These are phyloP conservation scores for Incumbomyces delicatus DNA, from an alignment of 2,329 filamentous ascomycete genomes.

Conservation along the genomic window DNA sequence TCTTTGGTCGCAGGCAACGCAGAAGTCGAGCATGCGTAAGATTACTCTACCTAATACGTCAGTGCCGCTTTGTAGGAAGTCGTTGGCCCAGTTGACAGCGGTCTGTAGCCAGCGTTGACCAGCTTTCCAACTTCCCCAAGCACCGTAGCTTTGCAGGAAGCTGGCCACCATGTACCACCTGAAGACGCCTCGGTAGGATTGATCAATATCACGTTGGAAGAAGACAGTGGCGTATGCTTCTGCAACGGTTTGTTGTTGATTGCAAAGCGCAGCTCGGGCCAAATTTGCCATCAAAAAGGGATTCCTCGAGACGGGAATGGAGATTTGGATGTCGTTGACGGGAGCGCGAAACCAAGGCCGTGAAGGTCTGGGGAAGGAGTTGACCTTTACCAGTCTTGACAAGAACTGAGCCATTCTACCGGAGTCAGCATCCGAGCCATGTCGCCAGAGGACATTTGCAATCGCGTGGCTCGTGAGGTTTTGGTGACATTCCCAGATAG, in stretches of 20 bases:
- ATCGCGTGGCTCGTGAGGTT: not conserved
- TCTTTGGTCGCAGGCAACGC: slow-evolving; percentile 15
- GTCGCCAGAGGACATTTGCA: not conserved
- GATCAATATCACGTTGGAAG: not conserved
- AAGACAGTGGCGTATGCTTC: slow-evolving; percentile 14
- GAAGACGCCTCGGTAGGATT: slow-evolving; percentile 8
- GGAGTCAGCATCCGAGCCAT: not conserved
- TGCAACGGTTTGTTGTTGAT: slow-evolving; percentile 15
- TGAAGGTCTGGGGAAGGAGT: not conserved
- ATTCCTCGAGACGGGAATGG: slow-evolving; percentile 12
- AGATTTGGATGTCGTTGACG: slow-evolving; percentile 13
- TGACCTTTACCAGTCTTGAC: not conserved
- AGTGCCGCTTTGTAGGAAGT: not conserved
- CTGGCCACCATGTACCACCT: slow-evolving; percentile 13
- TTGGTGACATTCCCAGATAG: slow-evolving; percentile 3
- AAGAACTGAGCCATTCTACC: not conserved
- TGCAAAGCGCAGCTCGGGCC: slow-evolving; percentile 13
- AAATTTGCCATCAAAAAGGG: slow-evolving; percentile 11
- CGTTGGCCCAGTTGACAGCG: slow-evolving; percentile 9
- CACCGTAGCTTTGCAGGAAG: slow-evolving; percentile 16
- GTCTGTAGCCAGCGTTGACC: slow-evolving; percentile 15
- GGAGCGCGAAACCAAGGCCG: slow-evolving; percentile 12
- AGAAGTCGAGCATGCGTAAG: slow-evolving; percentile 18
- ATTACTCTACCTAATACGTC: slow-evolving; percentile 11
- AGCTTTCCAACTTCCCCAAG: slow-evolving; percentile 14